Evolutionary conservation across 257 asterid species (phyloP), one percentile per base, ranked within the genome.

Genomic region (Coffea eugenioides): DNA sequence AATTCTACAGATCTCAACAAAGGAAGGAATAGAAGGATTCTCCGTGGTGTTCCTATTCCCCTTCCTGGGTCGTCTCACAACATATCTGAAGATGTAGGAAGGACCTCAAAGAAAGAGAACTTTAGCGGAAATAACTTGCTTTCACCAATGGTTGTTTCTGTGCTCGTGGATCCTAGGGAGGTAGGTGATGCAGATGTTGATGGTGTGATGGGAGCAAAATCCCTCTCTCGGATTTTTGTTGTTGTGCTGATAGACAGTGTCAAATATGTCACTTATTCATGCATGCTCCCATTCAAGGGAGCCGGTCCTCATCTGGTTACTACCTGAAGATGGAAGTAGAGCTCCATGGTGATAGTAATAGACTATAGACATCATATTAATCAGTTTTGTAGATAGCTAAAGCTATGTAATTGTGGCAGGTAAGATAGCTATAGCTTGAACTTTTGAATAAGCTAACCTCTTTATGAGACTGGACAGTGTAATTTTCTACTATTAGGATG

Each of bases 101-200:
- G 81, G 48, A 79, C 73, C 65, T 74, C 94, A 36, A 82, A 90
- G 80, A 81, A 91, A 79, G 93, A 85, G 65, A 85, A 83, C 69
- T 78, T 90, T 72, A 84, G 23, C 1, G 84, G 91, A 57, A 84
- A 87, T 43, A 88, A 87, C 23, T 85, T 87, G 23, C 73, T 80
- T 16, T 88, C 99, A 46, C 89, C 98, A 61, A 96, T 96, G 97
- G 97, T 95, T 73, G 98, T 95, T 6, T 95, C 99, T 1, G 98
- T 95, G 81, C 98, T 95, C 8, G 91, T 93, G 39, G 99, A 95
- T 87, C 99, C 99, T 10, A 88, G 98, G 80, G 99, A 95, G 84
- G 86, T 86, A 2, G 93, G 91, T 9, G 98, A 93, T 82, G 83
- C 84, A 15, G 97, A 93, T 13, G 97, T 86, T 74, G 97, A 89